Evolutionary conservation across 352 stramenopile genomes (phyloP).

Genomic region (Peronospora belbahrii): DNA sequence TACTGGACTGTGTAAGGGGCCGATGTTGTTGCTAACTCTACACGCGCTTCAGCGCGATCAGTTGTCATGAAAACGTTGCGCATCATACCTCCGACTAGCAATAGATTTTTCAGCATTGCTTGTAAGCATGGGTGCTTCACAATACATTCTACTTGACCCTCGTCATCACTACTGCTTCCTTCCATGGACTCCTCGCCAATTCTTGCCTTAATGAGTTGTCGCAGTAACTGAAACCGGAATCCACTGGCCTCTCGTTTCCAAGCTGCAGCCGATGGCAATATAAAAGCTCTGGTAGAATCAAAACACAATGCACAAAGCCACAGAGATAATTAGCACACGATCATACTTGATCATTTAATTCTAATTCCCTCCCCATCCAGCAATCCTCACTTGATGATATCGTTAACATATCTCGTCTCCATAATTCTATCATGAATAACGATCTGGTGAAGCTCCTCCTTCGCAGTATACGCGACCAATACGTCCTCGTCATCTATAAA

Average conservation of each 20-base stretch:
- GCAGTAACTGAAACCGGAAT: conserved; percentile 47
- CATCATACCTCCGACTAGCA: conserved; percentile 8
- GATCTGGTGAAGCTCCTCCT: conserved; percentile 27
- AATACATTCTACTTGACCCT: background rate
- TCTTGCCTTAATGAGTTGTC: conserved; percentile 26
- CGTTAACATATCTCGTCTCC: conserved; percentile 3
- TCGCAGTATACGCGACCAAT: conserved; percentile 35
- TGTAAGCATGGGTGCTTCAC: conserved; percentile 11
- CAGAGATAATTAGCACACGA: background rate
- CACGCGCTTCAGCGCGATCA: background rate
- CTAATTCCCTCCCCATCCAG: too few species aligned
- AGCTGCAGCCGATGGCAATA: background rate
- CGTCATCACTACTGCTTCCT: conserved; percentile 2
- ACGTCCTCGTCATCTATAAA: conserved; percentile 29
- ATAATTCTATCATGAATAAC: background rate
- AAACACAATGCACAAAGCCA: background rate
- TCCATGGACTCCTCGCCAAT: background rate
- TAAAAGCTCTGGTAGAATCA: conserved; percentile 6
- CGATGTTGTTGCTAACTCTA: background rate
- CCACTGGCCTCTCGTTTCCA: conserved; percentile 18
- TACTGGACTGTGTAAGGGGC: conserved; percentile 19
- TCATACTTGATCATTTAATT: too few species aligned
- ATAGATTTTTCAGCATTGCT: conserved; percentile 8
- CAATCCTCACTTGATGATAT: conserved; percentile 18
- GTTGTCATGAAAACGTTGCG: conserved; percentile 1